Percentiles rank a stretch among this genome's conserved stretches.
These are phyloP conservation scores for Ajuga chamaepitys DNA, from an alignment of 257 asterid species.

Conservation along the genomic window DNA sequence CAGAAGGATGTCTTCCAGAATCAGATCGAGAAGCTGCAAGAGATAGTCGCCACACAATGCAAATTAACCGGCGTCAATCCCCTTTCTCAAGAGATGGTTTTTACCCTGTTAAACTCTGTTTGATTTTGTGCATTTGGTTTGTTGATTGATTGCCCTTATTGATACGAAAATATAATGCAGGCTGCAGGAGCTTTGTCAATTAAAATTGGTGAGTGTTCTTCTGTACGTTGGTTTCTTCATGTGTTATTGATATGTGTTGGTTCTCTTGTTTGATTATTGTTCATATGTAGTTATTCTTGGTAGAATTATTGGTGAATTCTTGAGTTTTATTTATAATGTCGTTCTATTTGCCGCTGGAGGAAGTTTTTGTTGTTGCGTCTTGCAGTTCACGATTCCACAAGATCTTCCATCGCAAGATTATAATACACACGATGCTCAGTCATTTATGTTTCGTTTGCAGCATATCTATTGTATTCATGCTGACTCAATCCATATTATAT, in stretches of 20 bases:
- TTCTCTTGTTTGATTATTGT: neutral
- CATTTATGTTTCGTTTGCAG: neutral
- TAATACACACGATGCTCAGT: neutral
- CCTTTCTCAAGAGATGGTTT: slow-evolving; percentile 96
- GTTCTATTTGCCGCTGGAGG: neutral
- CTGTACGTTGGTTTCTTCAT: neutral
- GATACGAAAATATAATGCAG: slow-evolving; percentile 37
- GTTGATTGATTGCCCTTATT: slow-evolving; percentile 2
- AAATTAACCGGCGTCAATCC: slow-evolving; percentile 93
- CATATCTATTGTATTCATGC: neutral
- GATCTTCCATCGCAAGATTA: neutral
- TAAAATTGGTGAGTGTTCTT: slow-evolving; percentile 65
- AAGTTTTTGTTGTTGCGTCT: neutral
- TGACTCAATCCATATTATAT: neutral
- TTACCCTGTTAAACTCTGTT: neutral
- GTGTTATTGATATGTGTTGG: neutral
- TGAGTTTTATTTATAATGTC: neutral
- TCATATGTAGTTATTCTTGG: neutral
- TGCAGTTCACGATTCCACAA: neutral
- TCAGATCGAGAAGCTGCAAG: slow-evolving; percentile 74
- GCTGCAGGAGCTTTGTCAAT: slow-evolving; percentile 98
- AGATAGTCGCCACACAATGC: slow-evolving; percentile 73
- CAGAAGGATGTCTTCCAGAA: slow-evolving; percentile 53
- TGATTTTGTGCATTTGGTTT: neutral
- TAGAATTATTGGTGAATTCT: neutral